These are phyloP conservation scores for Geotrichum candidum DNA, from an alignment of 1,139 yeast genomes.

Conservation along the genomic window DNA sequence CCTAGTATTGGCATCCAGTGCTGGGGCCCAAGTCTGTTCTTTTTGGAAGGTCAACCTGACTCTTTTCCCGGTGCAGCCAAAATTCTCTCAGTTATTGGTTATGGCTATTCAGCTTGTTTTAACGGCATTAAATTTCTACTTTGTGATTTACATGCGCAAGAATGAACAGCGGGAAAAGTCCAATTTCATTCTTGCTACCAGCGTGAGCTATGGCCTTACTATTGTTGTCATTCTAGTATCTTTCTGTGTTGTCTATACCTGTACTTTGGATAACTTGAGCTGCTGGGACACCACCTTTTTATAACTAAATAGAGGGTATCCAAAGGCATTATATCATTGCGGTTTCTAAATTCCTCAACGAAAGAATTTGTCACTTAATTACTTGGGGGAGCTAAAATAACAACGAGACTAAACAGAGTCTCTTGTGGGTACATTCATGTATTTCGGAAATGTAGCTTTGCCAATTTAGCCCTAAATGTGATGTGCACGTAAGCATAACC, in stretches of 20 bases:
- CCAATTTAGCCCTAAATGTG: too few species aligned
- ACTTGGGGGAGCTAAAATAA: too few species aligned
- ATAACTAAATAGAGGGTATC: too few species aligned
- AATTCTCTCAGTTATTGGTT: conserved; percentile 41
- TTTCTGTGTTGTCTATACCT: conserved; percentile 40
- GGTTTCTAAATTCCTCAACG: too few species aligned
- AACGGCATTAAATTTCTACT: conserved; percentile 40
- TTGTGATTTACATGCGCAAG: conserved; percentile 34
- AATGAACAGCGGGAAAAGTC: conserved; percentile 58
- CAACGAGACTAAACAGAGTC: too few species aligned
- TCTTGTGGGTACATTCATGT: too few species aligned
- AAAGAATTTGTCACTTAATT: too few species aligned
- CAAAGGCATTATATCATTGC: too few species aligned
- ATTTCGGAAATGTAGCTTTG: too few species aligned
- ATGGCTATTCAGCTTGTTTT: conserved; percentile 38
- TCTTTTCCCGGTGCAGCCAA: conserved; percentile 39
- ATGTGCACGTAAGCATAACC: too few species aligned
- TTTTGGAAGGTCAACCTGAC: conserved; percentile 29
- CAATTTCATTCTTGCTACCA: conserved; percentile 47
- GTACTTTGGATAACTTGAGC: conserved; percentile 30
- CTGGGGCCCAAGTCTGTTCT: conserved; percentile 33
- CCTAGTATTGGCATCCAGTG: conserved; percentile 21
- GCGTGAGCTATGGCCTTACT: conserved; percentile 34
- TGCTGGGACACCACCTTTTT: conserved; percentile 46
- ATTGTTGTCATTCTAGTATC: conserved; percentile 47